Base-by-base conservation (phyloP, 306 rosid genomes). In the Trifolium subterraneum region DNA sequence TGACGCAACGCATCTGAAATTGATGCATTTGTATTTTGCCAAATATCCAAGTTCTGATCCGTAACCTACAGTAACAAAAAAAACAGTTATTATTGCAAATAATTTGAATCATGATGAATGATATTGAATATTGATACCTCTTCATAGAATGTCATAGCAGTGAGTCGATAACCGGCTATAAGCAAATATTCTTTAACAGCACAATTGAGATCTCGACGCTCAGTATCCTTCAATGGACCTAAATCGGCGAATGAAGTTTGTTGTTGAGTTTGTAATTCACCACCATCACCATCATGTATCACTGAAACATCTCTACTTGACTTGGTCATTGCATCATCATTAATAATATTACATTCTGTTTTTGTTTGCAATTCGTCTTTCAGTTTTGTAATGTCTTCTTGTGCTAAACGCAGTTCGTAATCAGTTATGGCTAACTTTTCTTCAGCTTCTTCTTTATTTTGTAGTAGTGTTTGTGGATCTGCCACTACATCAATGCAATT, bases 151-250 rank as follows among this genome's bases (percentile, higher is more conserved):
- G 99, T 94, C 92, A 94, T 90, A 62, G 98, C 98, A 20, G 99
- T 92, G 22, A 94, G 93, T 70, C 92, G 88, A 73, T 94, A 94
- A 18, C 99, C 99, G 5, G 99, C 99, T 22, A 82, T 45, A 31
- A 94, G 95, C 81, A 94, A 85, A 84, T 94, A 94, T 76, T 94
- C 96, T 84, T 94, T 94, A 36, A 94, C 90, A 19, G 98, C 99
- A 74, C 87, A 90, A 67, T 94, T 88, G 47, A 94, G 95, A 86
- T 92, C 90, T 71, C 79, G 80, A 45, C 96, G 95, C 47, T 92
- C 97, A 14, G 69, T 74, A 13, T 84, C 90, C 78, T 88, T 90
- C 27, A 94, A 76, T 3, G 90, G 86, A 6, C 98, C 98, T 80
- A 94, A 77, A 74, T 82, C 86, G 22, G 91, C 74, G 71, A 79